Evolutionary conservation across 2,329 filamentous ascomycete species (phyloP), one percentile per base, ranked within the genome.

Genomic region (Peltaster fructicola): DNA sequence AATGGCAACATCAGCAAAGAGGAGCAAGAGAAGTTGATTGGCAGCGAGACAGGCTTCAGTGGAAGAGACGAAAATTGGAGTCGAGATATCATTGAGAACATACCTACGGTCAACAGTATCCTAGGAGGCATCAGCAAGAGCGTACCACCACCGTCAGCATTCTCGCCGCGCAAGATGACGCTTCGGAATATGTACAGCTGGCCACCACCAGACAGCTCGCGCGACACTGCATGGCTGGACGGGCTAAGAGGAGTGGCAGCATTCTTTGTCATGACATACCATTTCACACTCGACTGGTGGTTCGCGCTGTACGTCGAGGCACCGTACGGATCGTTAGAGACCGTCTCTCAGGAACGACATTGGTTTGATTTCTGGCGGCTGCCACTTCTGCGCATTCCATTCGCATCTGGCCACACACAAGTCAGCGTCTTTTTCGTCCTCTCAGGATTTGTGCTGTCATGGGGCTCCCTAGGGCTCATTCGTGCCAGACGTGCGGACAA

Each of bases 181-280:
- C 7, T 20, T 13, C 19, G 19, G 10, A 20, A 20, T 13, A 10
- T 20, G 19, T 11, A 10, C 10, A 12, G 19, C 10, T 20, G 19
- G 19, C 19, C 19, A 5, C 19, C 19, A 4, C 10, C 10, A 12
- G 13, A 20, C 6, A 11, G 10, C 19, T 11, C 19, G 7, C 19
- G 19, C 6, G 19, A 20, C 8, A 20, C 19, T 13, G 19, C 23
- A 10, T 36, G 32, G 31, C 33, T 36, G 14, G 34, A 38, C 19
- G 33, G 34, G 8, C 31, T 38, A 10, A 31, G 33, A 9, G 35
- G 35, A 11, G 18, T 38, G 6, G 33, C 32, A 1, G 34, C 33
- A 4, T 35, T 36, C 22, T 22, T 34, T 8, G 31, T 36, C 20
- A 30, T 36, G 24, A 31, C 29, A 15, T 30, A 30, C 12, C 33